A percentile compares a stretch with the other conserved stretches of the same genome.
Conservation (phyloP, 306 rosid genomes). For the Benincasa hispida region DNA sequence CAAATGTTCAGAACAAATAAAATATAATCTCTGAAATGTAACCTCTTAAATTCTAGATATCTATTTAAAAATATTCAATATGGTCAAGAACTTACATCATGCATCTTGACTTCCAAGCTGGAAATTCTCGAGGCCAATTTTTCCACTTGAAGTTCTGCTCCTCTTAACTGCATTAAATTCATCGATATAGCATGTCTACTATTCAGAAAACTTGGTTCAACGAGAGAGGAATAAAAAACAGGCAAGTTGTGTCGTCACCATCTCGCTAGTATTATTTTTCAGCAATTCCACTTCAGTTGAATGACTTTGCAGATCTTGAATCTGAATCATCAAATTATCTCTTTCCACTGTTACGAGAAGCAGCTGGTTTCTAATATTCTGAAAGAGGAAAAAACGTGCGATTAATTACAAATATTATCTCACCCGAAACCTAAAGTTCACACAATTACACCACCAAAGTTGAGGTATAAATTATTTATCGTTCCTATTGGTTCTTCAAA, state of each 20-base stretch:
- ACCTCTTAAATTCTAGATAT: background rate
- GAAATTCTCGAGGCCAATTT: constrained; percentile 44
- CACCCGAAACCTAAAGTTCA: background rate
- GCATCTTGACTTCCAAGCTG: constrained; percentile 42
- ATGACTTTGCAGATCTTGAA: constrained; percentile 40
- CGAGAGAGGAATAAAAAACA: constrained; percentile 10
- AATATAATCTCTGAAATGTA: no score
- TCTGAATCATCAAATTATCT: constrained; percentile 33
- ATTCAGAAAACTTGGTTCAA: background rate
- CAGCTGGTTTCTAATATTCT: constrained; percentile 40
- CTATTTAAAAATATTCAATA: background rate
- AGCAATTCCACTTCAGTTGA: constrained; percentile 28
- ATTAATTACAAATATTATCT: background rate
- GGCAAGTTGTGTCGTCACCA: constrained; percentile 14
- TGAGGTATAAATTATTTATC: background rate
- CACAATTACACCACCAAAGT: background rate
- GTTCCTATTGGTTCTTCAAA: background rate
- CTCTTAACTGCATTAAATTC: constrained; percentile 29
- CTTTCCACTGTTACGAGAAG: constrained; percentile 33
- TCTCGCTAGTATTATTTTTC: constrained; percentile 24
- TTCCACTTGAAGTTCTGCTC: constrained; percentile 35
- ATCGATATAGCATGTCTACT: background rate
- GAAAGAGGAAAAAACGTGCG: constrained; percentile 4
- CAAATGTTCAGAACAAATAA: background rate
- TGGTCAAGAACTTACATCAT: constrained; percentile 27